Evolutionary conservation across 2,329 filamentous ascomycete species (phyloP).

Genomic region (Diaporthe aspalathi): DNA sequence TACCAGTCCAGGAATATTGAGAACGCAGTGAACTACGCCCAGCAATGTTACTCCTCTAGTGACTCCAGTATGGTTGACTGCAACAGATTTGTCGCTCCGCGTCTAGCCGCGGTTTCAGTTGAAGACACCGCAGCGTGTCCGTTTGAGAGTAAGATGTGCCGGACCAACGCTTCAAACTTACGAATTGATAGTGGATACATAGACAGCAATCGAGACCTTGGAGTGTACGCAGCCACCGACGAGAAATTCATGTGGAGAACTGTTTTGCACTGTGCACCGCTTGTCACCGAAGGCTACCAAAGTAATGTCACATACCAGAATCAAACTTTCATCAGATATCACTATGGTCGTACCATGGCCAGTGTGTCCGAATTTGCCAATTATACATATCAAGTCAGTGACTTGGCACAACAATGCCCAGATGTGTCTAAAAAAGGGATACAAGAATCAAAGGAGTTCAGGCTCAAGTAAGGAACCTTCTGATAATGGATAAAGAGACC

Average conservation of each 20-base stretch:
- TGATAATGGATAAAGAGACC: background rate
- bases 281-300: background rate
- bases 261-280: background rate
- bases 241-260: background rate
- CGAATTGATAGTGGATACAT: slow-evolving; percentile 1
- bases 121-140: background rate
- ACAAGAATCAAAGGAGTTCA: background rate
- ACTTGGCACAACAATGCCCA: background rate
- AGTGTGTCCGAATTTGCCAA: background rate
- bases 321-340: background rate
- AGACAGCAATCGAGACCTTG: background rate
- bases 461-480: background rate
- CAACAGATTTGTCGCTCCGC: background rate
- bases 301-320: background rate
- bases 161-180: background rate
- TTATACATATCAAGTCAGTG: background rate
- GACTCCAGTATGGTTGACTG: background rate
- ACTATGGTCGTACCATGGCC: background rate
- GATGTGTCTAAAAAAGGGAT: fast-evolving
- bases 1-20: background rate
- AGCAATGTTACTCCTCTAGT: background rate
- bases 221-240: background rate
- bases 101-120: background rate
- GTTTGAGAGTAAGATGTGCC: background rate
- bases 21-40: background rate